phyloP scores from a whole-genome alignment of 2,329 filamentous ascomycete species.

The Ilyonectria robusta region DNA sequence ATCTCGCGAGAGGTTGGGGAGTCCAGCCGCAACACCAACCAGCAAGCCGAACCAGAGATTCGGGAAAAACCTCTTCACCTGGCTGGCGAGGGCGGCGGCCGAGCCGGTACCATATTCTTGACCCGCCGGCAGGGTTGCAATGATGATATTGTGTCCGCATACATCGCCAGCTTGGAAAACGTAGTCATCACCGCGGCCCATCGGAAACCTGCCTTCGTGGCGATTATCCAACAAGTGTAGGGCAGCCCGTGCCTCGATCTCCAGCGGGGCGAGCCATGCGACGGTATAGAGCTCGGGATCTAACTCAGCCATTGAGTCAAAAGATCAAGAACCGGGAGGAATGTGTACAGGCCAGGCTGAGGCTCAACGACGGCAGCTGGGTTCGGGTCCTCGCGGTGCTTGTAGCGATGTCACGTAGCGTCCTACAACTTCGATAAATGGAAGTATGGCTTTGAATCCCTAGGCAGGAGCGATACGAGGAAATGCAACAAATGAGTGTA shows the following conservation, averaged over 20 bases:
- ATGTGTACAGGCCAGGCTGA: background rate
- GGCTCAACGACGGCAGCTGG: background rate
- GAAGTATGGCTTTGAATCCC: background rate
- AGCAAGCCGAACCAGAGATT: slow-evolving; percentile 56
- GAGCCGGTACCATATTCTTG: slow-evolving; percentile 53
- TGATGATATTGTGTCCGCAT: slow-evolving; percentile 53
- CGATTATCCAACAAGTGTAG: slow-evolving; percentile 51
- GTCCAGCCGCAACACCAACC: slow-evolving; percentile 54
- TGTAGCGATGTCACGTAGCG: background rate
- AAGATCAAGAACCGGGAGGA: background rate
- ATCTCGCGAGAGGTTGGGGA: slow-evolving; percentile 45
- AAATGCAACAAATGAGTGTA: background rate
- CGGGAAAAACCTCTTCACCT: slow-evolving; percentile 53
- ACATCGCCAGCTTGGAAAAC: slow-evolving; percentile 55
- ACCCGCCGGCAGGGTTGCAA: slow-evolving; percentile 52
- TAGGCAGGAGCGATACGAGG: background rate
- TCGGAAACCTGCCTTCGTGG: slow-evolving; percentile 51
- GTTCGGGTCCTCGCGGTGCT: background rate
- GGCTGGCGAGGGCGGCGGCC: slow-evolving; percentile 51
- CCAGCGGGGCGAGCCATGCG: slow-evolving; percentile 55
- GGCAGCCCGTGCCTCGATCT: slow-evolving; percentile 55
- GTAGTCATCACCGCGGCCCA: slow-evolving; percentile 52
- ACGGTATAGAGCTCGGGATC: slow-evolving; percentile 49
- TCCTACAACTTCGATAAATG: background rate
- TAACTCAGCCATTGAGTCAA: slow-evolving; percentile 25